A percentile compares a stretch with the other conserved stretches of the same genome.
phyloP scores from a whole-genome alignment of 176 grass and related monocot genomes.

The Zea luxurians region DNA sequence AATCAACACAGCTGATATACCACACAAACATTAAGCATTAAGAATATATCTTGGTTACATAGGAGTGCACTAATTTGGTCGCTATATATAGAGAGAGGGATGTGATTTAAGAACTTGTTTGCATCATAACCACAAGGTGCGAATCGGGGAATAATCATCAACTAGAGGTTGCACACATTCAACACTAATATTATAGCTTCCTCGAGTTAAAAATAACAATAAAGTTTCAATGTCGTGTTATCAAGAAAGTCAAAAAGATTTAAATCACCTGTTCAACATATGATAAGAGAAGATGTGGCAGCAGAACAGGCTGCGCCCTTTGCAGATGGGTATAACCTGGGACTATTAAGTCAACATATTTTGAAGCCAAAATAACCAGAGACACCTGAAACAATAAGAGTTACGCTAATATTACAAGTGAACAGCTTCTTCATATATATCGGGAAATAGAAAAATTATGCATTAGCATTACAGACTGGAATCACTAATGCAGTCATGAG shows the following conservation, averaged over 20 bases:
- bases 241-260: neutral
- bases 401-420: slow-evolving; percentile 16
- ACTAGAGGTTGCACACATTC: neutral
- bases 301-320: slow-evolving; percentile 85
- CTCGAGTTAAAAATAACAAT: slow-evolving; percentile 14
- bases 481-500: neutral
- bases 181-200: slow-evolving; percentile 3
- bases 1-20: slow-evolving; percentile 8
- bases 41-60: slow-evolving; percentile 14
- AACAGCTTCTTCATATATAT: neutral
- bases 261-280: slow-evolving; percentile 89
- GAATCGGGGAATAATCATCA: neutral
- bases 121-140: neutral
- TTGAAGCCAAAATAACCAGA: slow-evolving; percentile 75
- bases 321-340: slow-evolving; percentile 98
- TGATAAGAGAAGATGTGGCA: slow-evolving; percentile 90
- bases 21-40: neutral
- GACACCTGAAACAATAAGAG: slow-evolving; percentile 70
- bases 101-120: slow-evolving; percentile 4
- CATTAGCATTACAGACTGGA: slow-evolving; percentile 12
- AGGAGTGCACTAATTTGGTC: slow-evolving; percentile 7
- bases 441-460: neutral
- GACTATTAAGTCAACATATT: slow-evolving; percentile 86
- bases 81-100: neutral
- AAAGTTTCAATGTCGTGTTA: slow-evolving; percentile 18